phyloP scores from a whole-genome alignment of 805 yeast genomes.

The Naumovozyma baii region DNA sequence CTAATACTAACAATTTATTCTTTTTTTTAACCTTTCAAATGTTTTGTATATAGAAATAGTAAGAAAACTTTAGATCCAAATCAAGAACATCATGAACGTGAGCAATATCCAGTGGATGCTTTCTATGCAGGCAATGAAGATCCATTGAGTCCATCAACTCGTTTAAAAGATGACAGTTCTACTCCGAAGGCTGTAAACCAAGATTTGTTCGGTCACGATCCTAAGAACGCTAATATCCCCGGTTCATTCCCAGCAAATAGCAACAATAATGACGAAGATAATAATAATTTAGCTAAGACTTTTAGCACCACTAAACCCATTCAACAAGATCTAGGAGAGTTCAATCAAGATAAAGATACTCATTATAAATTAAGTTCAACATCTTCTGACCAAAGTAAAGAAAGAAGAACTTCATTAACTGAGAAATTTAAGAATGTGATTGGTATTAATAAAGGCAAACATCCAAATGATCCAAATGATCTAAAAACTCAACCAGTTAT shows the following conservation, averaged over 20 bases:
- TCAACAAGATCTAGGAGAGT: neutral
- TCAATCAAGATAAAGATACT: neutral
- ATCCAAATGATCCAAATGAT: neutral
- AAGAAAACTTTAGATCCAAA: neutral
- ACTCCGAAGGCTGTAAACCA: neutral
- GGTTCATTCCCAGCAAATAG: neutral
- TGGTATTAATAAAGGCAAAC: neutral
- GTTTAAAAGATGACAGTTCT: neutral
- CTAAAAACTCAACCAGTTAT: neutral
- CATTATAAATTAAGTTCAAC: neutral
- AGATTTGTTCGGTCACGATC: neutral
- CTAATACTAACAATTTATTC: constrained; percentile 1
- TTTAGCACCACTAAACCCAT: neutral
- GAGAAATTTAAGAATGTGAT: neutral
- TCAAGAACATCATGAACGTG: constrained; percentile 6
- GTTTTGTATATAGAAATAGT: neutral
- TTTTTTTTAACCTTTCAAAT: neutral
- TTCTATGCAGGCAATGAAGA: constrained; percentile 3
- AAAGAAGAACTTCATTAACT: neutral
- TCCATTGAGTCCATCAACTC: neutral
- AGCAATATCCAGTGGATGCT: constrained; percentile 12
- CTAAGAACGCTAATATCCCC: neutral
- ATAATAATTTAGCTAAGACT: neutral
- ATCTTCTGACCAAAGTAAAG: neutral
- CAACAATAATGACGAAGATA: neutral